These are phyloP conservation scores for Earliella scabrosa DNA, from an alignment of 1,284 basidiomycete genomes.

Conservation along the genomic window DNA sequence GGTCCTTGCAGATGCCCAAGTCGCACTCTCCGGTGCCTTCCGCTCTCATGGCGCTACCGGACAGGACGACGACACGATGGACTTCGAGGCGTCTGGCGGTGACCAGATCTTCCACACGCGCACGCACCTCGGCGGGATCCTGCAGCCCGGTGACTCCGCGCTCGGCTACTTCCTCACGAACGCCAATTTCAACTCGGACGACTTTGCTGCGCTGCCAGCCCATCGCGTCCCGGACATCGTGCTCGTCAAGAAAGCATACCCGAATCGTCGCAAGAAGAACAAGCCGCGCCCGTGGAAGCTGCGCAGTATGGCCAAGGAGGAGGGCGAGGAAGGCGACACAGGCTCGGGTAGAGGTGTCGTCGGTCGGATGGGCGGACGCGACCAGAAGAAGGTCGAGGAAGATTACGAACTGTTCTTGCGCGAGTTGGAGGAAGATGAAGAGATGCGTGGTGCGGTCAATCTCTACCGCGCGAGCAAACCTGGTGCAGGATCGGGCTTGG, in stretches of 20 bases:
- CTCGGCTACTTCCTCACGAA: constrained; percentile 90
- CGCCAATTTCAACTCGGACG: constrained; percentile 92
- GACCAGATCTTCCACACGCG: constrained; percentile 92
- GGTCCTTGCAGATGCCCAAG: constrained; percentile 93
- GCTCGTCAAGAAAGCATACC: constrained; percentile 95
- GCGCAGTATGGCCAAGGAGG: constrained; percentile 94
- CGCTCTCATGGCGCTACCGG: constrained; percentile 45
- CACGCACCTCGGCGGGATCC: constrained; percentile 93
- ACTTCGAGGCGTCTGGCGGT: constrained; percentile 55
- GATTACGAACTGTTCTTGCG: constrained; percentile 97
- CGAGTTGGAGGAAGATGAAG: constrained; percentile 96
- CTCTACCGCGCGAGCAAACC: constrained; percentile 77
- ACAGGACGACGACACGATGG: constrained; percentile 56
- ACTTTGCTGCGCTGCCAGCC: constrained; percentile 78
- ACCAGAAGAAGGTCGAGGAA: constrained; percentile 93
- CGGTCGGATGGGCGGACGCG: constrained; percentile 88
- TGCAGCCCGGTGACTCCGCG: constrained; percentile 95
- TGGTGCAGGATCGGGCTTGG: constrained; percentile 48
- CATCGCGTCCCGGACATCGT: constrained; percentile 89
- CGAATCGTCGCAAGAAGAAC: constrained; percentile 91
- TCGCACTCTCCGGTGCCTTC: constrained; percentile 86
- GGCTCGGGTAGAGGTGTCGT: constrained; percentile 81
- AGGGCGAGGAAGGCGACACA: constrained; percentile 81
- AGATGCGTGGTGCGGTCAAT: constrained; percentile 89
- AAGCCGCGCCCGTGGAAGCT: constrained; percentile 88